phyloP scores from a whole-genome alignment of 257 asterid genomes.

The Solanum lycopersicoides region DNA sequence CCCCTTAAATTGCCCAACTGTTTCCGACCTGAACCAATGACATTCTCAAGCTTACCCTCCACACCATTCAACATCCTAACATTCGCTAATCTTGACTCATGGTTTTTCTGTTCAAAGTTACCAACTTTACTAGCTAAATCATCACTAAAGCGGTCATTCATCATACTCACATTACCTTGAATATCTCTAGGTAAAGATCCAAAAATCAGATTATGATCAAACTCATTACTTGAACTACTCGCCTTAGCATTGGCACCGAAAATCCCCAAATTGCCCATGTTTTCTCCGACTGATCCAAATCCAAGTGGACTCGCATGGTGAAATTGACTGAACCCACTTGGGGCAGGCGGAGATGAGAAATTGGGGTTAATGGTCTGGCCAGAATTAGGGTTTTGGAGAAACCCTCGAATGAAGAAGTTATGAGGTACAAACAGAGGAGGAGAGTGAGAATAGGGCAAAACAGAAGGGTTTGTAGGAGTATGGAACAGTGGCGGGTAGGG shows the following conservation, averaged over 20 bases:
- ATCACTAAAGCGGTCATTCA: conserved; percentile 9
- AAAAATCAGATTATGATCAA: conserved; percentile 40
- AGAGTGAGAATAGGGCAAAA: conserved; percentile 9
- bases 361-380: conserved; percentile 11
- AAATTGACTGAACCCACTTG: conserved; percentile 17
- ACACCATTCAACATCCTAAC: conserved; percentile 16
- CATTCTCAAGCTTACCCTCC: conserved; percentile 15
- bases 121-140: conserved; percentile 10
- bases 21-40: conserved; percentile 13
- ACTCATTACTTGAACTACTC: conserved; percentile 4
- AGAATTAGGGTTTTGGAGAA: conserved; percentile 50
- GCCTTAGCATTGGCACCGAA: conserved; percentile 8
- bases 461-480: not conserved
- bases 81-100: conserved; percentile 6
- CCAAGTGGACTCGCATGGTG: conserved; percentile 24
- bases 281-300: conserved; percentile 6
- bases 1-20: conserved; percentile 11
- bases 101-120: conserved; percentile 3
- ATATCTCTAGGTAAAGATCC: conserved; percentile 35
- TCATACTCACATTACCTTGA: not conserved
- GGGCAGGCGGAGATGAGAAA: conserved; percentile 18
- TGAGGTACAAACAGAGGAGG: conserved; percentile 47
- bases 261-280: conserved; percentile 17
- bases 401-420: conserved; percentile 22
- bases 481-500: conserved; percentile 16